These are phyloP conservation scores for Ophiocordyceps camponoti-leonardi DNA, from an alignment of 2,329 filamentous ascomycete genomes.

Conservation along the genomic window DNA sequence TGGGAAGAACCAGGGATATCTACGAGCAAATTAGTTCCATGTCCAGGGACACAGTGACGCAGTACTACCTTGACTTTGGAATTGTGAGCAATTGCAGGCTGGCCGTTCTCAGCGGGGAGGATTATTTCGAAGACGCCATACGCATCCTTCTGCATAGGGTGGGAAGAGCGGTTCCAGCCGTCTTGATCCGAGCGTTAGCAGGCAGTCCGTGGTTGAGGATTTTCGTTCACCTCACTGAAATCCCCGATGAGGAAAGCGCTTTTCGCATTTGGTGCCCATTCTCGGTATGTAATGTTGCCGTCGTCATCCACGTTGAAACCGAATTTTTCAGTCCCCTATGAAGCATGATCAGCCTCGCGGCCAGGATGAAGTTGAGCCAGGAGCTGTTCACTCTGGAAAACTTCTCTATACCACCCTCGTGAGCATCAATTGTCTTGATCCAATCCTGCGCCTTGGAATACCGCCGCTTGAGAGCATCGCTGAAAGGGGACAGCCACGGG, in stretches of 20 bases:
- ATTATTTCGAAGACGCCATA: slow-evolving; percentile 80
- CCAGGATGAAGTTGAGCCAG: slow-evolving; percentile 1
- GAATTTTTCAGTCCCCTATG: slow-evolving; percentile 67
- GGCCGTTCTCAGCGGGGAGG: slow-evolving; percentile 54
- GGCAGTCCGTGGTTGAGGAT: not conserved
- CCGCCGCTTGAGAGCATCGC: slow-evolving; percentile 56
- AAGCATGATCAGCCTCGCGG: not conserved
- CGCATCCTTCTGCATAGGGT: slow-evolving; percentile 71
- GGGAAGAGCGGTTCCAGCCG: slow-evolving; percentile 67
- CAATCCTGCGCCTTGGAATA: slow-evolving; percentile 69
- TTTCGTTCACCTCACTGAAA: slow-evolving; percentile 51
- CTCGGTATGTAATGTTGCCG: slow-evolving; percentile 76
- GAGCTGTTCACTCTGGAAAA: slow-evolving; percentile 64
- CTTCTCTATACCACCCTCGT: slow-evolving; percentile 78
- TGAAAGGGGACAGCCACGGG: slow-evolving; percentile 77
- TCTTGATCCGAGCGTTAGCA: slow-evolving; percentile 34
- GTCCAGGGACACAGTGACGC: not conserved
- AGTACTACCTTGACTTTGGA: slow-evolving; percentile 75
- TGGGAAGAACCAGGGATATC: slow-evolving; percentile 71
- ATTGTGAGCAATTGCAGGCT: slow-evolving; percentile 72
- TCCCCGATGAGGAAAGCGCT: slow-evolving; percentile 81
- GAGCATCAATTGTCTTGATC: slow-evolving; percentile 68
- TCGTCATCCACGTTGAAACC: slow-evolving; percentile 70
- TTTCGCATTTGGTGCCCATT: slow-evolving; percentile 88
- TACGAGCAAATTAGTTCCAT: not conserved